A percentile compares a stretch with the other conserved stretches of the same genome.
phyloP scores from a whole-genome alignment of 805 yeast genomes.

The Zygotorulaspora chibaensis region DNA sequence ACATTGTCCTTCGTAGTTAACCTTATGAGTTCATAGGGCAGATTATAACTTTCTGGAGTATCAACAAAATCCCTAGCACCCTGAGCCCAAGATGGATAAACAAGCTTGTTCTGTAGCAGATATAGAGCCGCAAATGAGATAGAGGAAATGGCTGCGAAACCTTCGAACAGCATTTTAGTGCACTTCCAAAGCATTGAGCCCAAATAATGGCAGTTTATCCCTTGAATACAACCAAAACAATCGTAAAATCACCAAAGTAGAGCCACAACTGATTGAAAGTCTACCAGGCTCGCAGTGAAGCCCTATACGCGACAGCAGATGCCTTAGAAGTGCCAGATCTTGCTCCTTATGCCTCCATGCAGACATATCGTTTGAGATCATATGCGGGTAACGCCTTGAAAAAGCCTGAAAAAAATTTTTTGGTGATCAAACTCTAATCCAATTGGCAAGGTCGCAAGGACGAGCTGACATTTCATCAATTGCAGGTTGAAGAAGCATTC shows the following conservation, averaged over 20 bases:
- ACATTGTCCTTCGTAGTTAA: constrained; percentile 69
- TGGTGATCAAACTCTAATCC: neutral
- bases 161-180: constrained; percentile 38
- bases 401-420: neutral
- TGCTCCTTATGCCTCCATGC: no score
- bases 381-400: neutral
- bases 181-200: constrained; percentile 16
- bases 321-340: no score
- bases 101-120: constrained; percentile 56
- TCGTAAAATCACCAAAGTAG: no score
- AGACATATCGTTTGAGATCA: neutral
- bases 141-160: constrained; percentile 43
- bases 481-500: neutral
- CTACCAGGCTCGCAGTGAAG: no score
- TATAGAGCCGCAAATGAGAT: constrained; percentile 52
- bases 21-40: constrained; percentile 59
- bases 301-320: no score
- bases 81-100: constrained; percentile 82
- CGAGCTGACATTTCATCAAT: neutral
- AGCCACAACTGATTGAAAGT: no score
- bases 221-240: no score
- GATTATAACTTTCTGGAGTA: constrained; percentile 65
- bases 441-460: neutral
- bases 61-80: constrained; percentile 68
- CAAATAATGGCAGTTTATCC: neutral